Conservation (phyloP, 208 protist genomes). For the Leishmania gerbilli region DNA sequence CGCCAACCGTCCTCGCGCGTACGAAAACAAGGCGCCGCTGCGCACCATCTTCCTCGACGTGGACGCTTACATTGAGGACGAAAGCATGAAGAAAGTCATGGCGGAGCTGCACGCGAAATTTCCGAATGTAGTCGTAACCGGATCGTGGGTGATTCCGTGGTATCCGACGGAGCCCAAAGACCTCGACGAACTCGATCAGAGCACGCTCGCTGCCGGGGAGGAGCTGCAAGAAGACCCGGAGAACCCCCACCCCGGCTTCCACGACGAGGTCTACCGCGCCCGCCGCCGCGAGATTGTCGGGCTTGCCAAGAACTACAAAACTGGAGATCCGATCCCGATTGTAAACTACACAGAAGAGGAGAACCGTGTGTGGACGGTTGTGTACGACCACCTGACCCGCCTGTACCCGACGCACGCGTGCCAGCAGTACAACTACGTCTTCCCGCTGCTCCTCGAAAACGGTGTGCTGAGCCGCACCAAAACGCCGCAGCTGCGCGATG, state of each 20-base stretch:
- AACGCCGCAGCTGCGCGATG: constrained; percentile 95
- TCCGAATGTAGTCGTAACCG: constrained; percentile 41
- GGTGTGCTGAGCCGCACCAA: constrained; percentile 89
- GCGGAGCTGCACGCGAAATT: constrained; percentile 28
- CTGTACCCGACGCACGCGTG: constrained; percentile 95
- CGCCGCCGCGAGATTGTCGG: constrained; percentile 82
- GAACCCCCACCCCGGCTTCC: constrained; percentile 95
- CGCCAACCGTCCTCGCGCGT: constrained; percentile 44
- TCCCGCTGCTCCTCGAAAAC: constrained; percentile 93
- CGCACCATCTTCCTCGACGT: constrained; percentile 76
- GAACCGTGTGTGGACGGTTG: constrained; percentile 84
- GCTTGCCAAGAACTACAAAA: constrained; percentile 75
- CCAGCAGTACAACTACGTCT: constrained; percentile 91
- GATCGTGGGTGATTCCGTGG: constrained; percentile 76
- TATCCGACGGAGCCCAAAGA: constrained; percentile 74
- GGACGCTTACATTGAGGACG: constrained; percentile 48
- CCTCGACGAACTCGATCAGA: constrained; percentile 87
- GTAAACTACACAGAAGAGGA: constrained; percentile 95
- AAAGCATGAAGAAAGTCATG: constrained; percentile 41
- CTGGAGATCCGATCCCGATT: constrained; percentile 84
- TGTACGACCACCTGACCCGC: constrained; percentile 85
- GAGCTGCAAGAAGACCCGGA: constrained; percentile 90
- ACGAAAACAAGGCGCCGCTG: constrained; percentile 44
- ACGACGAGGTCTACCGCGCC: constrained; percentile 92
- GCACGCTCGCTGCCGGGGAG: constrained; percentile 76